These are phyloP conservation scores for Penicillium roqueforti DNA, from an alignment of 495 filamentous ascomycete species.

Conservation along the genomic window DNA sequence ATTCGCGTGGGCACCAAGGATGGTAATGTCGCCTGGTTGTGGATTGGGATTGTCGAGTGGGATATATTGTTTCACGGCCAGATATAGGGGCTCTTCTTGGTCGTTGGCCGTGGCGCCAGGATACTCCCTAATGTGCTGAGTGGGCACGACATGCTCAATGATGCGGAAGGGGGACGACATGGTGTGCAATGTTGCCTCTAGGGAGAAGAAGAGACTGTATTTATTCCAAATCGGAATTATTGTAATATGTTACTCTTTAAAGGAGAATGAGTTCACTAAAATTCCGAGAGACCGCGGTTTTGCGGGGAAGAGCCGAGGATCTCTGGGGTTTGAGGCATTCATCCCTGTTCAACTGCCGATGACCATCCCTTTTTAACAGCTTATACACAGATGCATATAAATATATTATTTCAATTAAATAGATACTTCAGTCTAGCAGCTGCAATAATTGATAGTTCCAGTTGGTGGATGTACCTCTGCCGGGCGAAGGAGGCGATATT, in stretches of 20 bases:
- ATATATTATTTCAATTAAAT: neutral
- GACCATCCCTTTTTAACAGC: neutral
- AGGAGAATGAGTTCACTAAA: neutral
- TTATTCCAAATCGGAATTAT: neutral
- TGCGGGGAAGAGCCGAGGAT: slow-evolving; percentile 9
- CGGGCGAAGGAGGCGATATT: too few relatives aligned
- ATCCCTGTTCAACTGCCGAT: slow-evolving; percentile 5
- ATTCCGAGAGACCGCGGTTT: slow-evolving; percentile 9
- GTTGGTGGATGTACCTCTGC: neutral
- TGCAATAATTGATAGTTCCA: neutral
- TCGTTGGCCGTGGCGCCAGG: slow-evolving; percentile 55
- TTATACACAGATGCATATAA: neutral
- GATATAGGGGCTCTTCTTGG: slow-evolving; percentile 58
- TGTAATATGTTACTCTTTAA: neutral
- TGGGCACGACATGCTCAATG: slow-evolving; percentile 58
- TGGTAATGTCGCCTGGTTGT: slow-evolving; percentile 70
- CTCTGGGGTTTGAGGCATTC: neutral
- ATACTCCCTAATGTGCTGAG: slow-evolving; percentile 72
- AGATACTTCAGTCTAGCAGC: neutral
- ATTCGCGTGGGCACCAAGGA: slow-evolving; percentile 81
- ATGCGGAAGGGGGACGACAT: slow-evolving; percentile 46
- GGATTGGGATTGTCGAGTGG: slow-evolving; percentile 62
- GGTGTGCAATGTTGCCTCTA: neutral
- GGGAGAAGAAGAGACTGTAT: neutral
- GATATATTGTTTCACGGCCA: slow-evolving; percentile 81